These are phyloP conservation scores for Yarrowia sp. DNA, from an alignment of 805 yeast species.

Conservation along the genomic window DNA sequence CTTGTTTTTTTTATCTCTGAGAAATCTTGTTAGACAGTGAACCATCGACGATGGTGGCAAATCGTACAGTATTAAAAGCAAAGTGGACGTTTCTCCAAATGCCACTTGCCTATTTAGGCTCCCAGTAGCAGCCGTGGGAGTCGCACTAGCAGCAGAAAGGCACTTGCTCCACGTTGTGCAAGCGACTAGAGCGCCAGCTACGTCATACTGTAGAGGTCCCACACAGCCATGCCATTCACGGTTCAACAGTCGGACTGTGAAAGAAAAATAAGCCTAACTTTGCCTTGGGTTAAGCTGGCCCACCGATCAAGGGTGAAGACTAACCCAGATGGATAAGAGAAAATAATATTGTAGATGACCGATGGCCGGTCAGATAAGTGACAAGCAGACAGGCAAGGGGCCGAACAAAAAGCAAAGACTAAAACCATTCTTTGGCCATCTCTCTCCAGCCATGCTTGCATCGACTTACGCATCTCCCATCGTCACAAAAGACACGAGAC, in stretches of 20 bases:
- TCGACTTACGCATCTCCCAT: background rate
- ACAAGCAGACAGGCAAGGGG: background rate
- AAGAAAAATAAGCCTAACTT: slow-evolving; percentile 7
- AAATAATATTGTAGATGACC: too few species aligned
- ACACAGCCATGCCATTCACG: slow-evolving; percentile 12
- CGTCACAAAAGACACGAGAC: background rate
- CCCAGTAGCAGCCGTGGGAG: background rate
- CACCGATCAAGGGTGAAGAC: slow-evolving; percentile 23
- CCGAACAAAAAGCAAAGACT: background rate
- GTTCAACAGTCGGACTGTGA: background rate
- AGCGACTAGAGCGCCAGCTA: background rate
- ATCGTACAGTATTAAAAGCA: background rate
- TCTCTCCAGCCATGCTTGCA: slow-evolving; percentile 4
- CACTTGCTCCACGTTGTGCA: background rate
- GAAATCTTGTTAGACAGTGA: slow-evolving; percentile 8
- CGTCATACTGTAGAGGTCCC: slow-evolving; percentile 19
- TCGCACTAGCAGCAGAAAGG: background rate
- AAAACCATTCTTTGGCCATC: background rate
- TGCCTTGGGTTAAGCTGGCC: background rate
- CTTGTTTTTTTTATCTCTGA: background rate
- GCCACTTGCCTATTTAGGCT: slow-evolving; percentile 1
- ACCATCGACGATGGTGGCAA: slow-evolving; percentile 18
- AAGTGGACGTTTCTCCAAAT: background rate
- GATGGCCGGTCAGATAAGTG: background rate
- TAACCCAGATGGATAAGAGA: background rate